Conservation (phyloP, 208 protist species). For the Naegleria fowleri region DNA sequence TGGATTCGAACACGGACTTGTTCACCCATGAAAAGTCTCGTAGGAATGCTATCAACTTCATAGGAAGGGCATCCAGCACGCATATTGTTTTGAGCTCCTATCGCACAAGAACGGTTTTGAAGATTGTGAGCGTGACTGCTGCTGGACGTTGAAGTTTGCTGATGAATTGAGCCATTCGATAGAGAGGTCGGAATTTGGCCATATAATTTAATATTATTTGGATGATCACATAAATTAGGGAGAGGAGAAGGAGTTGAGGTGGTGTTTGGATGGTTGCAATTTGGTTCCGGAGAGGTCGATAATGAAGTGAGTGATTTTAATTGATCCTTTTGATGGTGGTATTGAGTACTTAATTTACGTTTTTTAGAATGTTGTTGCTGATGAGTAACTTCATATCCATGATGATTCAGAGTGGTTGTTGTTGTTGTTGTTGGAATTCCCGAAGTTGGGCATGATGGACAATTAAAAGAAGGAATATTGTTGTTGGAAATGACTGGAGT, state of each 20-base stretch:
- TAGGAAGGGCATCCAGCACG: background rate
- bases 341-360: background rate
- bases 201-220: no score
- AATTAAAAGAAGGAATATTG: background rate
- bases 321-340: background rate
- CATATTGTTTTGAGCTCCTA: no score
- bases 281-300: no score
- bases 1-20: background rate
- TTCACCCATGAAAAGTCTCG: background rate
- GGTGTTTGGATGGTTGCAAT: no score
- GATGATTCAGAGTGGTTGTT: background rate
- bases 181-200: no score
- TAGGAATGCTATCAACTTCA: background rate
- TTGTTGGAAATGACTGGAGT: background rate
- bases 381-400: background rate
- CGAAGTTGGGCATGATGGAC: background rate
- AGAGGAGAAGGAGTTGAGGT: no score
- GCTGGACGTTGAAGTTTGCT: no score
- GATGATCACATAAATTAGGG: no score
- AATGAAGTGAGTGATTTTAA: background rate
- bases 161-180: no score
- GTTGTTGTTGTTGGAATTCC: background rate
- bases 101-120: no score
- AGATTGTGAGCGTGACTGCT: no score
- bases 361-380: background rate